A percentile compares a stretch with the other conserved stretches of the same genome.
phyloP scores from a whole-genome alignment of 129 eudicot genomes.

The Dittrichia graveolens region DNA sequence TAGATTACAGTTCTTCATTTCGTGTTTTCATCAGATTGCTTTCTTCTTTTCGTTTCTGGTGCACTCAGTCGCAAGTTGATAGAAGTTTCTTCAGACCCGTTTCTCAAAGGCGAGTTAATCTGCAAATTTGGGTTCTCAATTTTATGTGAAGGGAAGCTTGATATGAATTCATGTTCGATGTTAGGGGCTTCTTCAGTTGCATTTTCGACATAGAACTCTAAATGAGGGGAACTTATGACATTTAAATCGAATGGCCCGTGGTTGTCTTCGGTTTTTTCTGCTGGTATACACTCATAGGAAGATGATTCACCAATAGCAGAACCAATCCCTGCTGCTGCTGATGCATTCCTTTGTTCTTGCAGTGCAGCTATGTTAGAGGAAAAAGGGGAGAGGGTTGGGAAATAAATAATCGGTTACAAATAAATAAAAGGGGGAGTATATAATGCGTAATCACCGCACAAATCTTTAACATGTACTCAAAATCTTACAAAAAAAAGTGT shows the following conservation, averaged over 20 bases:
- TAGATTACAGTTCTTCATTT: constrained; percentile 12
- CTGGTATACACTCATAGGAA: constrained; percentile 40
- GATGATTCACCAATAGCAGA: constrained; percentile 57
- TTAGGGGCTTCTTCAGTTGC: constrained; percentile 33
- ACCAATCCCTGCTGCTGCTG: constrained; percentile 38
- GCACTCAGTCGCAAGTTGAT: constrained; percentile 63
- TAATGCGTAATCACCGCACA: background rate
- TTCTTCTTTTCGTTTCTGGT: constrained; percentile 63
- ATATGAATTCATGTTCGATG: constrained; percentile 57
- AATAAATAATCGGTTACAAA: background rate
- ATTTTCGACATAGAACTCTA: constrained; percentile 37
- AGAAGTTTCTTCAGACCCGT: constrained; percentile 43
- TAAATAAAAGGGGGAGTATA: background rate
- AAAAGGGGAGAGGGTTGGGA: constrained; percentile 9
- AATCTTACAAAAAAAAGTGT: no score
- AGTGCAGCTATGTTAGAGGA: constrained; percentile 52
- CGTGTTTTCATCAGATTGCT: constrained; percentile 36
- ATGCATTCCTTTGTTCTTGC: constrained; percentile 61
- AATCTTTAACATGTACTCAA: no score
- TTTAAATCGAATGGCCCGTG: constrained; percentile 43
- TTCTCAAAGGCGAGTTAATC: constrained; percentile 37
- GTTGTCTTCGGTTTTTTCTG: constrained; percentile 41
- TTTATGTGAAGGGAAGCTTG: constrained; percentile 42
- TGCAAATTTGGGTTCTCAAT: constrained; percentile 18
- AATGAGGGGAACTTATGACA: constrained; percentile 37